Base-by-base conservation (phyloP, 805 yeast genomes). In the Candida nitratophila region DNA sequence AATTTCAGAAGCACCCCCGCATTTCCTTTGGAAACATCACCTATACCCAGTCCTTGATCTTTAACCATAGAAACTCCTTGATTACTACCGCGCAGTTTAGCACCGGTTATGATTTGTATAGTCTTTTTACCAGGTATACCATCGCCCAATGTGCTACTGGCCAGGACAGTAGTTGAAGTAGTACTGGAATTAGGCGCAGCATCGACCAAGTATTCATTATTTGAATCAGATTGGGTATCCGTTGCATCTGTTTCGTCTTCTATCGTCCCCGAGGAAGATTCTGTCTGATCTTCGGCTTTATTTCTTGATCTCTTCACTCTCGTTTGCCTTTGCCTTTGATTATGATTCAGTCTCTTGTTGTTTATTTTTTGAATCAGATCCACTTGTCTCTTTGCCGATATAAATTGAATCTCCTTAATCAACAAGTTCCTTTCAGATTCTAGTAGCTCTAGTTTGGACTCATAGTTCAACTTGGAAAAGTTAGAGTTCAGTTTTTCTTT, bases 341-440 rank as follows among this genome's bases (percentile, higher is more conserved):
- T n/a, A n/a, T n/a, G n/a, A n/a, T n/a, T n/a, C n/a, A n/a, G n/a
- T n/a, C n/a, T n/a, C n/a, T n/a, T n/a, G n/a, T n/a, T n/a, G n/a
- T n/a, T n/a, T n/a, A n/a, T n/a, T n/a, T n/a, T n/a, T n/a, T n/a
- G n/a, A 24, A 24, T 24, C 27, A 24, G 10, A 24, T 24, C 27
- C 6, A 10, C 6, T 24, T 24, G 6, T 6, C 14, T 22, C n/a
- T n/a, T 27, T 11, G 24, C 9, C 4, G 9, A 14, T 15, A 56
- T 51, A n/a, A 56, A 52, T 37, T 47, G 55, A 21, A 54, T 54
- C 38, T 56, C 60, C 37, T 52, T 54, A 20, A 47, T 27, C 45
- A 56, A 45, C 19, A 54, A 39, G 35, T 56, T 52, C 42, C 59
- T 50, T 41, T 56, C 59, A 30, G 51, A 42, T 37, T 56, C 59